Base-by-base conservation (phyloP, 345 rosid genomes). In the Kernera saxatilis region DNA sequence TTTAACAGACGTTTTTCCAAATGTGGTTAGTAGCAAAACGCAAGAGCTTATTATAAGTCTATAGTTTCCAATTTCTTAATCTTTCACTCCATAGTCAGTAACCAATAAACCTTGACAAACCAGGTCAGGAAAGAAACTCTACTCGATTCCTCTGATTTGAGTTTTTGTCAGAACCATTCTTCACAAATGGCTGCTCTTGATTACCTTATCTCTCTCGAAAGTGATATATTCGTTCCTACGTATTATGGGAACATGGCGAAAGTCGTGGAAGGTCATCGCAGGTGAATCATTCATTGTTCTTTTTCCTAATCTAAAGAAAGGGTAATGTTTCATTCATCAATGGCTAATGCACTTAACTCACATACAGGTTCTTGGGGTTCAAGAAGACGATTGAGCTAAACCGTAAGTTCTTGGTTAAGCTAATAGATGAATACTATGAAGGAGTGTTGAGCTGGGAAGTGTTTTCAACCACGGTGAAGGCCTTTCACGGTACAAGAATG, bases 171-270 rank as follows among this genome's bases (percentile, higher is more conserved):
- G 82, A 90, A 90, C 77, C 90, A 87, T 70, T 89, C 96, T 13
- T 89, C 96, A 45, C 95, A 90, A 67, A 84, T 90, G 92, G 99
- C 98, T 53, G 98, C 98, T 21, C 70, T 95, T 71, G 99, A 95
- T 80, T 92, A 95, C 78, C 97, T 92, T 22, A 97, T 95, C 6
- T 81, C 99, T 1, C 70, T 92, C 61, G 98, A 95, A 78, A 95
- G 98, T 80, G 98, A 95, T 75, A 83, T 95, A 65, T 92, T 95
- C 37, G 87, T 95, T 29, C 98, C 98, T 36, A 95, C 99, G 1
- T 95, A 90, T 74, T 92, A 90, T 64, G 99, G 99, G 49, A 95
- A 95, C 87, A 95, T 95, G 99, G 99, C 99, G 1, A 95, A 90
- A 83, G 98, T 92, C 50, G 98, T 95, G 23, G 97, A 92, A 87